Conservation (phyloP, 441 rosid genomes). For the Pelargonium myrrhifolium region DNA sequence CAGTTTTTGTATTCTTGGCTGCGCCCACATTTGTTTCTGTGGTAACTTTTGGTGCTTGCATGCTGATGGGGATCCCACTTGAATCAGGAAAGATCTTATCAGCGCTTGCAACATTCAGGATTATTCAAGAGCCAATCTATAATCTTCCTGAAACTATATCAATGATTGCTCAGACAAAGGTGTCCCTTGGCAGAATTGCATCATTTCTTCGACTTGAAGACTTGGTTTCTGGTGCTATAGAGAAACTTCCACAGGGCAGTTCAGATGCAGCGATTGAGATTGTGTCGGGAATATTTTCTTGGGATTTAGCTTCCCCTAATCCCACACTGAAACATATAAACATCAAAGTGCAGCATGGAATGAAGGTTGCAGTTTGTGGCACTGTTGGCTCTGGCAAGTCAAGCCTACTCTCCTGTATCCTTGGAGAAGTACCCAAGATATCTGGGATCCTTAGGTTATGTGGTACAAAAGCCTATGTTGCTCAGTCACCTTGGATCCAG, state of each 20-base stretch:
- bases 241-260: slow-evolving; percentile 34
- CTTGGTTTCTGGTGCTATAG: slow-evolving; percentile 32
- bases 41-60: slow-evolving; percentile 44
- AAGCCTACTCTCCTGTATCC: slow-evolving; percentile 45
- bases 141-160: slow-evolving; percentile 50
- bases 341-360: slow-evolving; percentile 37
- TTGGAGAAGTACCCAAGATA: slow-evolving; percentile 47
- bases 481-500: slow-evolving; percentile 88
- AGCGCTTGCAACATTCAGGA: slow-evolving; percentile 56
- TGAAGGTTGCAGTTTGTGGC: slow-evolving; percentile 59
- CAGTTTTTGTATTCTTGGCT: slow-evolving; percentile 35
- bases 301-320: slow-evolving; percentile 38
- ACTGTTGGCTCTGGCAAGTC: slow-evolving; percentile 63
- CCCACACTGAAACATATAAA: slow-evolving; percentile 43
- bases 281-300: slow-evolving; percentile 39
- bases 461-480: slow-evolving; percentile 65
- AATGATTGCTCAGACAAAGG: slow-evolving; percentile 46
- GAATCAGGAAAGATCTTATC: slow-evolving; percentile 62
- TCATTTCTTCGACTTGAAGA: slow-evolving; percentile 50
- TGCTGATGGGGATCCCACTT: slow-evolving; percentile 42
- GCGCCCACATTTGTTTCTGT: slow-evolving; percentile 53
- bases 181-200: slow-evolving; percentile 55
- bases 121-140: slow-evolving; percentile 49
- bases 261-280: slow-evolving; percentile 40
- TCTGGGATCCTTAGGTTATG: slow-evolving; percentile 37